Conservation (phyloP, 208 protist species). For the Trypanosoma conorhini region DNA sequence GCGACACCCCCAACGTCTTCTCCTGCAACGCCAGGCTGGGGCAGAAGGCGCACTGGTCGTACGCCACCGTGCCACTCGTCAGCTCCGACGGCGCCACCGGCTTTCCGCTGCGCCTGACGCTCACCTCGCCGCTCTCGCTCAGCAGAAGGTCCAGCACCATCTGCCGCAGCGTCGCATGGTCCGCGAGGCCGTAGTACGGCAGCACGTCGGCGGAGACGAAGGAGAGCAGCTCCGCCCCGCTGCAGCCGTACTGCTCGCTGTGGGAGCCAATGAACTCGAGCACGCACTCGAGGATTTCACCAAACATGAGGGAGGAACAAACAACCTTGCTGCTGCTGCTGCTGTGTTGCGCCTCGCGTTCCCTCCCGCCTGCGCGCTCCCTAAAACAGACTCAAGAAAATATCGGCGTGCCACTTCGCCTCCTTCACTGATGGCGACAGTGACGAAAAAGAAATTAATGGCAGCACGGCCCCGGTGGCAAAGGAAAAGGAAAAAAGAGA, state of each 20-base stretch:
- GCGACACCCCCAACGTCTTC: conserved; percentile 24
- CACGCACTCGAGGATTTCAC: conserved; percentile 45
- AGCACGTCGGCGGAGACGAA: conserved; percentile 69
- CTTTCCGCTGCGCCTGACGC: conserved; percentile 12
- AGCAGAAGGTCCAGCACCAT: conserved; percentile 46
- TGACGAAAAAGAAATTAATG: neutral
- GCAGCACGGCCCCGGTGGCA: neutral
- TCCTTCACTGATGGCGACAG: neutral
- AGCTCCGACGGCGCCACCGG: neutral
- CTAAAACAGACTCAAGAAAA: neutral
- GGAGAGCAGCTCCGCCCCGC: conserved; percentile 51
- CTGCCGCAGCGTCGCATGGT: conserved; percentile 43
- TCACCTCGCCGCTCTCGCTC: conserved; percentile 14
- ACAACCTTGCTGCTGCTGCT: neutral
- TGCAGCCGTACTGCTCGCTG: conserved; percentile 42
- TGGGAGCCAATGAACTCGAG: conserved; percentile 74
- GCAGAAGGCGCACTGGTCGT: conserved; percentile 17
- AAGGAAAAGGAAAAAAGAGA: neutral
- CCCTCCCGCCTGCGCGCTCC: neutral
- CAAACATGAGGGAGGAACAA: conserved; percentile 49
- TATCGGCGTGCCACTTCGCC: neutral
- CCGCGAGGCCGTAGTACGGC: conserved; percentile 47
- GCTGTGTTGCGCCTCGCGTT: neutral
- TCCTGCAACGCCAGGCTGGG: conserved; percentile 31
- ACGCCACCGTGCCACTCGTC: conserved; percentile 18